phyloP scores from a whole-genome alignment of 768 basidiomycete species.

The Pleurotus pulmonarius region DNA sequence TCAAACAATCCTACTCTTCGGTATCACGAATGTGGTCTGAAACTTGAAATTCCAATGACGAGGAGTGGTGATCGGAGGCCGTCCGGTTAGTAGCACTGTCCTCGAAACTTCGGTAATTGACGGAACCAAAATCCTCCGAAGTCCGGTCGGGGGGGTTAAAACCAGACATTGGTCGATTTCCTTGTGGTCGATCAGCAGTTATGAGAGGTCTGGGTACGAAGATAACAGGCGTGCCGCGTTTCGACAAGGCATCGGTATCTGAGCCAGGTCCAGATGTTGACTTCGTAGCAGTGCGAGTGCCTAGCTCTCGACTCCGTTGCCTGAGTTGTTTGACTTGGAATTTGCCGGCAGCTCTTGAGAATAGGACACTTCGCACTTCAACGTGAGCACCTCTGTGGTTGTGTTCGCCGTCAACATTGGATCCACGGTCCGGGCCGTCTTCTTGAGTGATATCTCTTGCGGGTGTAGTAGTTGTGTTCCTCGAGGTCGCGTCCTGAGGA shows the following conservation, averaged over 20 bases:
- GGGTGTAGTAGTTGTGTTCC: not conserved
- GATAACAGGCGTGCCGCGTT: not conserved
- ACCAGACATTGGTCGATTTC: not conserved
- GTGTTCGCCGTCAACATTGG: not conserved
- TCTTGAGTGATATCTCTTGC: not conserved
- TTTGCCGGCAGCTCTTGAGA: not conserved
- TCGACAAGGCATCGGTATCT: not conserved
- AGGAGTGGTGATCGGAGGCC: not conserved
- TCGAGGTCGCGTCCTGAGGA: not conserved
- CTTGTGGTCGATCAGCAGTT: not conserved
- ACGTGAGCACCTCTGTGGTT: not conserved
- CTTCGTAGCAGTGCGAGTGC: not conserved
- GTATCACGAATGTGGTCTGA: constrained; percentile 2
- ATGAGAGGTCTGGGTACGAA: not conserved
- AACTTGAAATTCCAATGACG: not conserved
- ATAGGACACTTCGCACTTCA: not conserved
- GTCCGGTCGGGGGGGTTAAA: not conserved
- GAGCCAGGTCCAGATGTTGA: not conserved
- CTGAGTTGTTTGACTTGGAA: constrained; percentile 4
- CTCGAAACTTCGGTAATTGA: not conserved
- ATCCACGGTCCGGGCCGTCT: not conserved
- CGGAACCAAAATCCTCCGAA: not conserved
- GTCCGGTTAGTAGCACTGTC: not conserved
- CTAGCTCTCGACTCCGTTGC: not conserved
- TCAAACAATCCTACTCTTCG: not conserved